phyloP scores from a whole-genome alignment of 2,329 filamentous ascomycete genomes.

The Arthrocladium fulminans region DNA sequence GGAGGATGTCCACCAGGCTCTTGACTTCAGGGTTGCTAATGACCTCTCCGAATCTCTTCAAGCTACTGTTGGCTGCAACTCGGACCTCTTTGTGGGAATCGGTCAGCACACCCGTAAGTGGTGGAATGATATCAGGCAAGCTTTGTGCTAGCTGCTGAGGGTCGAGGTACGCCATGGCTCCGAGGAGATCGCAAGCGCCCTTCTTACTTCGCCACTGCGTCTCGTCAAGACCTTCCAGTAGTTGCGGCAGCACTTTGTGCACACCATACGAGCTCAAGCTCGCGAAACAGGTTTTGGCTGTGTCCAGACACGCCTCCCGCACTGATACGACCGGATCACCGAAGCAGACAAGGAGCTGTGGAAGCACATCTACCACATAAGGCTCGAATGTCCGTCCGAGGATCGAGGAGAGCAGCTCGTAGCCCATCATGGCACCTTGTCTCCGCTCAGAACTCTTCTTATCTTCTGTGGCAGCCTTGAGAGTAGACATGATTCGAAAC shows the following conservation, averaged over 20 bases:
- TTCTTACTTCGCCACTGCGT: conserved; percentile 98
- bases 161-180: conserved; percentile 97
- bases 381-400: conserved; percentile 88
- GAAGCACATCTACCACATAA: conserved; percentile 91
- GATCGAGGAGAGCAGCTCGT: conserved; percentile 79
- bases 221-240: conserved; percentile 86
- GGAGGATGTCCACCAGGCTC: conserved; percentile 75
- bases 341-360: conserved; percentile 79
- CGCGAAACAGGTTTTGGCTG: conserved; percentile 88
- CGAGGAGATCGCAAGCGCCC: conserved; percentile 89
- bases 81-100: conserved; percentile 98
- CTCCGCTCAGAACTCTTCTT: conserved; percentile 86
- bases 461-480: conserved; percentile 80
- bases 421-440: conserved; percentile 80
- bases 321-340: conserved; percentile 83
- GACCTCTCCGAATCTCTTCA: conserved; percentile 97
- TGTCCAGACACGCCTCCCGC: conserved; percentile 82
- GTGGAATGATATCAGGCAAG: conserved; percentile 92
- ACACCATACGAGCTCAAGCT: conserved; percentile 92
- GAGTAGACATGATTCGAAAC: conserved; percentile 71
- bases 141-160: conserved; percentile 88
- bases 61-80: conserved; percentile 80
- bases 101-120: conserved; percentile 84
- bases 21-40: conserved; percentile 98
- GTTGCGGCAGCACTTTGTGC: conserved; percentile 82